Base-by-base conservation (phyloP, 768 basidiomycete genomes). In the Macrocybe gigantea region DNA sequence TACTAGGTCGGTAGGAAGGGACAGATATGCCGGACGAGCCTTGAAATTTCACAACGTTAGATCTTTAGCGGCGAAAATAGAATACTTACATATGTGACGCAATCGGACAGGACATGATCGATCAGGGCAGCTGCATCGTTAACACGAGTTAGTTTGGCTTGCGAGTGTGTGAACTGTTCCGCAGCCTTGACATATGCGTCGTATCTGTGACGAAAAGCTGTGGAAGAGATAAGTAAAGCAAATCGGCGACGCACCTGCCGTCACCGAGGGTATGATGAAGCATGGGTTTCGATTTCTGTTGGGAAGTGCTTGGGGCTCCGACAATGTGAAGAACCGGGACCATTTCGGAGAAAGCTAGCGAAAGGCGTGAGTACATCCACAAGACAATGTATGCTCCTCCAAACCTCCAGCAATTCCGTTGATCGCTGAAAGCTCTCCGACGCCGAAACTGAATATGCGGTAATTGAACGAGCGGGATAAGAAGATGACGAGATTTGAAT, bases 261-360 rank as follows among this genome's bases (percentile, higher is more conserved):
- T 93, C 86, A 37, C 91, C 92, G 8, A 94, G 77, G 0, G 91
- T 93, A 57, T 94, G 93, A 58, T 94, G 93, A 30, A 95, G 73
- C 62, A 93, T 69, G 4, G 88, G 84, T 44, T 78, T 79, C 22
- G 68, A 66, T 63, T 79, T 82, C 57, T 91, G 85, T 55, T 93
- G 82, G 9, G 65, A 55, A 4, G 85, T 89, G 56, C 78, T 84
- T 1, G 93, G 92, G 1, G 79, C 79, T 38, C 93, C 93, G 31
- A 85, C 93, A 44, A 97, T 76, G 57, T 95, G 93, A 9, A 97
- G 71, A 1, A 95, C 77, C 7, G 93, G 93, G 4, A 97, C 83
- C 72, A 90, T 87, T 64, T 96, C 93, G 38, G 91, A 83, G 60
- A 84, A 84, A 11, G 85, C 85, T 85, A 32, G 4, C 4, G 11